Evolutionary conservation across 805 yeast genomes (phyloP), one percentile per base, ranked within the genome.

Genomic region (Torulaspora quercuum): DNA sequence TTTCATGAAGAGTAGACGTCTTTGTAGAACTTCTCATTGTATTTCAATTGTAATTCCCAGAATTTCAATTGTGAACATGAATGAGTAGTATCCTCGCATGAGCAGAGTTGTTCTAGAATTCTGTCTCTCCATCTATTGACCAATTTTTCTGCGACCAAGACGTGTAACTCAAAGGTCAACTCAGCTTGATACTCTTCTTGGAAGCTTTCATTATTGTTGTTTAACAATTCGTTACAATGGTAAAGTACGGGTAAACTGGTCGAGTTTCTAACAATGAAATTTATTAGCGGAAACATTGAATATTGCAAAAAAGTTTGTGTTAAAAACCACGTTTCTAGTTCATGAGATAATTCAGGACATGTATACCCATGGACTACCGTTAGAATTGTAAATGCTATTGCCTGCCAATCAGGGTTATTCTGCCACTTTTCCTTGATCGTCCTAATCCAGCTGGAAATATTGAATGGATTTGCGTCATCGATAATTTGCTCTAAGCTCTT

Each of bases 101-200:
- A 36, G 30, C 49, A 47, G 13, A 54, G 27, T 30, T 55, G 53
- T 30, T 46, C 45, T 17, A 53, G 31, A 19, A 52, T 50, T 25
- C 35, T 45, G 31, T 54, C 56, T 18, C 42, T 46, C 61, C 61
- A 56, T 29, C 41, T 45, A 17, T 46, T 48, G 15, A 52, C 51
- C 12, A 56, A 29, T 18, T 39, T 45, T 15, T 49, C 43, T n/a
- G 49, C 46, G 3, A 52, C 46, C 11, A 40, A 28, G 9, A 49
- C 46, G 19, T 53, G 39, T 24, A 55, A 33, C 31, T 46, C 41
- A 15, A 41, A 38, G 4, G 47, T 49, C 15, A 53, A 35, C 20
- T 50, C 49, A 25, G 45, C 47, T 30, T 47, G 52, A 25, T 41
- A 42, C 5, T 41, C 28, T 27, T 44, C 49, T 31, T 48, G 45